These are phyloP conservation scores for Chlorella sp. DNA, from an alignment of 139 green algal species.

Conservation along the genomic window DNA sequence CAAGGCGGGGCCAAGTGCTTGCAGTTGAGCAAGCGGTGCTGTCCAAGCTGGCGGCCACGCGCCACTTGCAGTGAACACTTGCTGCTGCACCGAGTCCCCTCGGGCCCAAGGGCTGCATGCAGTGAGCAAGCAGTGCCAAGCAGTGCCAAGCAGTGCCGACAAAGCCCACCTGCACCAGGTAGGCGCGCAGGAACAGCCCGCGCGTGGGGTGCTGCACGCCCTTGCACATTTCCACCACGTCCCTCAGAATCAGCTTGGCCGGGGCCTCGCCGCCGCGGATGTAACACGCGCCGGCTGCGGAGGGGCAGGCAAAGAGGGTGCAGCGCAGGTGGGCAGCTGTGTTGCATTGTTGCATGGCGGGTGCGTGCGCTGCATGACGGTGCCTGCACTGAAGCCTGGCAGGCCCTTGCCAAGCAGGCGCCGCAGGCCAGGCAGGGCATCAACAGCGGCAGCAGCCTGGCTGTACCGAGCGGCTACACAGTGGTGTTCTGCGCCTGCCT, in stretches of 20 bases:
- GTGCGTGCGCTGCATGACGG: too few relatives aligned
- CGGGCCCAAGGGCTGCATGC: too few relatives aligned
- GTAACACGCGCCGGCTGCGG: constrained; percentile 27
- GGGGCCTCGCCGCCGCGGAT: constrained; percentile 19
- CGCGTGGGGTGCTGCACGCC: constrained; percentile 97
- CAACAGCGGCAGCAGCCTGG: too few relatives aligned
- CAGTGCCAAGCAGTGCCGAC: neutral
- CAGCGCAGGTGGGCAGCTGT: neutral
- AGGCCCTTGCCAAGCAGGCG: constrained; percentile 85
- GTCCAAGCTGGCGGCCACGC: too few relatives aligned
- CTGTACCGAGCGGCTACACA: too few relatives aligned
- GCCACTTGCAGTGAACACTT: too few relatives aligned
- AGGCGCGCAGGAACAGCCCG: constrained; percentile 95
- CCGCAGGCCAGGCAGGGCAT: constrained; percentile 35
- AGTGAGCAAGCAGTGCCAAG: neutral
- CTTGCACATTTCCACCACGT: constrained; percentile 97
- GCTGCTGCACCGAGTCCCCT: too few relatives aligned
- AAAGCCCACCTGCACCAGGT: constrained; percentile 77
- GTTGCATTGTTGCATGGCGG: constrained; percentile 44
- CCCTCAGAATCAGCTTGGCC: constrained; percentile 77
- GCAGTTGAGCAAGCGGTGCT: too few relatives aligned
- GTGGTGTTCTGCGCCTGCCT: too few relatives aligned
- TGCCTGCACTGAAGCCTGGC: too few relatives aligned
- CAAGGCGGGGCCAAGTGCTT: too few relatives aligned
- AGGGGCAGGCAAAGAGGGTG: neutral